Base-by-base conservation (phyloP, 1,284 basidiomycete species). In the Irpex lacteus region DNA sequence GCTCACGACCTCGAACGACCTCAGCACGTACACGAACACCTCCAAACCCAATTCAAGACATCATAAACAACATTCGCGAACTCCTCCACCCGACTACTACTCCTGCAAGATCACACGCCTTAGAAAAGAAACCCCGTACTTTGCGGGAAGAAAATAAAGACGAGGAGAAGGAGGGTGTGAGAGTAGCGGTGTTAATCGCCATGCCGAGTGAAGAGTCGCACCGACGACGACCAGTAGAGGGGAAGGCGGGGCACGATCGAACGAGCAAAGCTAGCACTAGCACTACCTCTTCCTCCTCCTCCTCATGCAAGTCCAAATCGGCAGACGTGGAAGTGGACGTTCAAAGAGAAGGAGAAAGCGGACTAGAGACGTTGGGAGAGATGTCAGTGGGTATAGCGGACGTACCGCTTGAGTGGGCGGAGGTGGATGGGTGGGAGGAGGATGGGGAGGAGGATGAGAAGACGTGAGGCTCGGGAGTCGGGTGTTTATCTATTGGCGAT, bases 131-230 rank as follows among this genome's bases (percentile, higher is more conserved):
- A n/a, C 49, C 58, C 0, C 32, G 32, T 1, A 34, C 32, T 5
- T 34, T 5, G 32, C 6, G 1, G 0, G 32, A 19, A 7, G 54
- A 47, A 40, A 34, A 38, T 32, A 19, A 40, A 36, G 44, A 59
- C 34, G 26, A 19, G 2, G 32, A 13, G 40, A n/a, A 4, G 40
- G n/a, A 47, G 18, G 59, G 57, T 9, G 47, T 66, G 34, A 61
- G 63, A 37, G 65, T 66, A 21, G 65, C 65, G 2, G 65, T 66
- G 11, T 49, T 66, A 36, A 40, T 66, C 36, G 53, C 62, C 21
- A 66, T 66, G 65, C 65, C 65, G 40, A 47, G 40, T 26, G 63
- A 61, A 9, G 37, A 37, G 54, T 34, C 32, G 5, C 32, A 34
- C 6, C 32, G 32, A 3, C 11, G 21, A 36, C 54, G 54, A 32